Percentiles rank a stretch among this genome's conserved stretches.
Conservation (phyloP, 257 asterid species). For the Apocynum venetum region DNA sequence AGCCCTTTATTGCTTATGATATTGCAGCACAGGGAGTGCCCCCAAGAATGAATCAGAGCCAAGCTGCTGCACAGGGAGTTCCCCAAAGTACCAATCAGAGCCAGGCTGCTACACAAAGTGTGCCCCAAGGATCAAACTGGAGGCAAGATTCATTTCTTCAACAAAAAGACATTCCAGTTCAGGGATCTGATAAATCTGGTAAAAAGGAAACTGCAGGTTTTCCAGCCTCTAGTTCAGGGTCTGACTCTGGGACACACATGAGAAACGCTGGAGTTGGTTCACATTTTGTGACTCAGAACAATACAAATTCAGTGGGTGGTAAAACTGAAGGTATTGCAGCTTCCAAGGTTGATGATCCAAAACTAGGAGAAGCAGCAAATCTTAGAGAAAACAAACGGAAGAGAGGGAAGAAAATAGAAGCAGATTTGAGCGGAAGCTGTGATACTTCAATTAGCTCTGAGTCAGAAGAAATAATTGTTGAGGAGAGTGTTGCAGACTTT, state of each 20-base stretch:
- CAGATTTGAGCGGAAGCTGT: slow-evolving; percentile 52
- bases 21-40: slow-evolving; percentile 34
- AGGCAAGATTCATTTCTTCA: slow-evolving; percentile 24
- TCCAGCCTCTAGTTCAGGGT: slow-evolving; percentile 30
- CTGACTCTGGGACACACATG: slow-evolving; percentile 28
- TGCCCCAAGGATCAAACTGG: slow-evolving; percentile 24
- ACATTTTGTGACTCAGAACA: slow-evolving; percentile 23
- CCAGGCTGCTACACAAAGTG: slow-evolving; percentile 33
- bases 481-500: slow-evolving; percentile 24
- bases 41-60: slow-evolving; percentile 26
- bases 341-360: slow-evolving; percentile 23
- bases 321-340: slow-evolving; percentile 17
- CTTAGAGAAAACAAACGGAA: slow-evolving; percentile 37
- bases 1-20: slow-evolving; percentile 36
- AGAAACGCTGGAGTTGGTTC: slow-evolving; percentile 27
- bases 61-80: slow-evolving; percentile 34
- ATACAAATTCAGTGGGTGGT: slow-evolving; percentile 11
- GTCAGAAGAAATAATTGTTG: slow-evolving; percentile 29
- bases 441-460: slow-evolving; percentile 47
- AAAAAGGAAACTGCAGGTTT: slow-evolving; percentile 24
- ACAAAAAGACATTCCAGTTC: slow-evolving; percentile 25
- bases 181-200: slow-evolving; percentile 20
- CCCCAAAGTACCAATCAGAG: slow-evolving; percentile 23
- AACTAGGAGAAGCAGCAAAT: slow-evolving; percentile 19
- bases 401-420: slow-evolving; percentile 36